phyloP scores from a whole-genome alignment of 1,139 yeast genomes.

The Scheffersomyces segobiensis region DNA sequence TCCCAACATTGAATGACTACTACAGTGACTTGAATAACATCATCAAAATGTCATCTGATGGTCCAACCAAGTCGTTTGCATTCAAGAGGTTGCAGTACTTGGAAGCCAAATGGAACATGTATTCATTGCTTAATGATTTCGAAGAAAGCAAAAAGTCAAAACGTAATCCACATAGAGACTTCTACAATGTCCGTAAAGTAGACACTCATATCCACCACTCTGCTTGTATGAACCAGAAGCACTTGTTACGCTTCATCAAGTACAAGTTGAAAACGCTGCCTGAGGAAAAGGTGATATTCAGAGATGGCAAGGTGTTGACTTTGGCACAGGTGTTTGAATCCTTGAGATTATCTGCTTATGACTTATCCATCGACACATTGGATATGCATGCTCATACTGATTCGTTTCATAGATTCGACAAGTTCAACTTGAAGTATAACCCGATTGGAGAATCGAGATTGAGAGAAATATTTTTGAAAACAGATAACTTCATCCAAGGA shows the following conservation, averaged over 20 bases:
- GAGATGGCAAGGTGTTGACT: constrained; percentile 91
- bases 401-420: constrained; percentile 96
- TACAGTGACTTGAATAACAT: constrained; percentile 79
- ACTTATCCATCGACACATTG: constrained; percentile 89
- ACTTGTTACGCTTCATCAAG: constrained; percentile 88
- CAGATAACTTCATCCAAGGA: constrained; percentile 91
- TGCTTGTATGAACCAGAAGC: constrained; percentile 99
- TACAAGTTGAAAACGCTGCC: constrained; percentile 69
- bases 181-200: constrained; percentile 96
- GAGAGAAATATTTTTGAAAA: constrained; percentile 91
- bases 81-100: constrained; percentile 89
- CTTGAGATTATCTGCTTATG: constrained; percentile 87
- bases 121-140: constrained; percentile 82
- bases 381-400: constrained; percentile 99
- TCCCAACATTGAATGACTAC: constrained; percentile 81
- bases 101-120: constrained; percentile 96
- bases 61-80: constrained; percentile 97
- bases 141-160: constrained; percentile 86
- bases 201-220: constrained; percentile 99
- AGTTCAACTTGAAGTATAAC: constrained; percentile 93
- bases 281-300: constrained; percentile 84
- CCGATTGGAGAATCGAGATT: constrained; percentile 98
- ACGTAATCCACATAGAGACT: constrained; percentile 84
- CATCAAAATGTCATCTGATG: constrained; percentile 77
- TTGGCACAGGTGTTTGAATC: constrained; percentile 87